Evolutionary conservation across 2,329 filamentous ascomycete genomes (phyloP).

Genomic region (Pseudogymnoascus sp.): DNA sequence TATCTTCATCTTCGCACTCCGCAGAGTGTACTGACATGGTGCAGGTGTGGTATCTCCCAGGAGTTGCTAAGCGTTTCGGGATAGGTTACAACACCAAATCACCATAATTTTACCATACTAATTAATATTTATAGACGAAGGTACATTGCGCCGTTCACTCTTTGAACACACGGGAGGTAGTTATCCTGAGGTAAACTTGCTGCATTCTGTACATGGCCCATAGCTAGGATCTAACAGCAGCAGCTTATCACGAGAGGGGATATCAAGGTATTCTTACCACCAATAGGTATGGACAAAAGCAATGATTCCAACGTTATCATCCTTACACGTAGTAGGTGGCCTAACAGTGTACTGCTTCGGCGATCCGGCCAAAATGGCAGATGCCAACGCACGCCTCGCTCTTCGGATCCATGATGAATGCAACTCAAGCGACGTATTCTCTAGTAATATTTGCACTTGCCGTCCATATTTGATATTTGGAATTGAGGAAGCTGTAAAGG

Average conservation of each 20-base stretch:
- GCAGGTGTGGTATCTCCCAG: conserved; percentile 71
- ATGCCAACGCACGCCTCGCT: conserved; percentile 71
- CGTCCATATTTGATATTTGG: conserved; percentile 93
- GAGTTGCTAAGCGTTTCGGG: conserved; percentile 85
- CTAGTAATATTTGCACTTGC: conserved; percentile 96
- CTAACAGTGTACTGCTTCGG: conserved; percentile 97
- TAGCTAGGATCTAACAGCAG: conserved; percentile 25
- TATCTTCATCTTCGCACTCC: conserved; percentile 34
- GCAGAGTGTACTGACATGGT: conserved; percentile 1
- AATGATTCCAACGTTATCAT: conserved; percentile 11
- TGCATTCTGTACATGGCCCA: conserved; percentile 19
- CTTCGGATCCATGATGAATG: conserved; percentile 82
- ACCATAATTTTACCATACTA: conserved; percentile 18
- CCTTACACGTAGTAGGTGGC: conserved; percentile 46
- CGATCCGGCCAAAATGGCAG: conserved; percentile 86
- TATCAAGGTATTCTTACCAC: conserved; percentile 91
- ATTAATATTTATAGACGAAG: conserved; percentile 55
- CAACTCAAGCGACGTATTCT: conserved; percentile 95
- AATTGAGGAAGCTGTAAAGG: conserved; percentile 94
- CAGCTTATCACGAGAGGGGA: conserved; percentile 81
- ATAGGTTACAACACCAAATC: conserved; percentile 39
- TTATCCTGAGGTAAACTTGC: conserved; percentile 62
- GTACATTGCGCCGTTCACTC: conserved; percentile 71
- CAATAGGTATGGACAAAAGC: conserved; percentile 55
- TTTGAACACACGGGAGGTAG: conserved; percentile 96